Conservation (phyloP, 2,329 filamentous ascomycete genomes). For the Neoarthrinium moseri region DNA sequence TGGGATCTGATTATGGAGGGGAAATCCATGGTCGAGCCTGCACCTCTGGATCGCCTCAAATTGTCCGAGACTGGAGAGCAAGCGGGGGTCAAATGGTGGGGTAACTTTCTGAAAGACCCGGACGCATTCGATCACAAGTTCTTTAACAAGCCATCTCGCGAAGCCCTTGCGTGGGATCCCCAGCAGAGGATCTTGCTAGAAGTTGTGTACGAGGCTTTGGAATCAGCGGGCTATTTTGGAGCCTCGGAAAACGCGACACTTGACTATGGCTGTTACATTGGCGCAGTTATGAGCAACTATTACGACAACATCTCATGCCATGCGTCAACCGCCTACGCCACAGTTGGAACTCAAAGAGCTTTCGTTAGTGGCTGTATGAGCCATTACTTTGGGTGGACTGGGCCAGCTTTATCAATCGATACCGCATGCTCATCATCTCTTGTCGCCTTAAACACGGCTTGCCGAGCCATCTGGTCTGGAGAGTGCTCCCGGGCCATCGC, state of each 20-base stretch:
- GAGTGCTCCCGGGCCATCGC: conserved; percentile 32
- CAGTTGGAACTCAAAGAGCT: conserved; percentile 23
- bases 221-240: conserved; percentile 23
- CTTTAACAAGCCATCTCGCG: conserved; percentile 19
- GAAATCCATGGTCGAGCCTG: conserved; percentile 3
- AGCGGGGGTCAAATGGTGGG: conserved; percentile 23
- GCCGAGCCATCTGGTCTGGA: conserved; percentile 25
- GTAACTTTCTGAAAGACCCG: conserved; percentile 22
- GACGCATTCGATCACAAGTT: conserved; percentile 25
- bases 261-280: conserved; percentile 36
- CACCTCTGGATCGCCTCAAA: neutral
- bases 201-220: conserved; percentile 23
- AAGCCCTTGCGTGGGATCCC: conserved; percentile 18
- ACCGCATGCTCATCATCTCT: conserved; percentile 37
- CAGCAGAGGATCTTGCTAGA: conserved; percentile 19
- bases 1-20: conserved; percentile 26
- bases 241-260: conserved; percentile 5
- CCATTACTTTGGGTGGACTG: conserved; percentile 34
- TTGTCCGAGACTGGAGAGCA: conserved; percentile 6
- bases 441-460: conserved; percentile 36
- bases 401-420: conserved; percentile 29
- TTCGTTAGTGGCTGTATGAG: conserved; percentile 28
- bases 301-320: conserved; percentile 37
- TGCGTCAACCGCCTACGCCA: conserved; percentile 32
- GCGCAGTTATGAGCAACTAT: conserved; percentile 34